Percentiles rank a stretch among this genome's conserved stretches.
Conservation (phyloP, 2,329 filamentous ascomycete genomes). For the Aspergillus fumigatiaffinis region DNA sequence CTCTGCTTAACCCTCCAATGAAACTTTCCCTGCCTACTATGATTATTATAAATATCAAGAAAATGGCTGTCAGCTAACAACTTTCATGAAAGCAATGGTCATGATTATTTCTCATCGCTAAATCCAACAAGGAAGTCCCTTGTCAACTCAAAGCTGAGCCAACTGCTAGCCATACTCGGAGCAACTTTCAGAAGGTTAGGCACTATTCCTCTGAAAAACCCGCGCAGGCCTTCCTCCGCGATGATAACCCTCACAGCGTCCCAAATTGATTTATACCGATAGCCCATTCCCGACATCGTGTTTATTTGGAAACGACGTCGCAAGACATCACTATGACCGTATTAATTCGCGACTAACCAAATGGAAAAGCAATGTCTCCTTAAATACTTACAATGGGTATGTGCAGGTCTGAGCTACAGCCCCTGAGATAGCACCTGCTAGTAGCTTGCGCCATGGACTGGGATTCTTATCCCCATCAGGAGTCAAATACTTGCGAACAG, state of each 20-base stretch:
- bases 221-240: slow-evolving; percentile 73
- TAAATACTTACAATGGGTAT: slow-evolving; percentile 80
- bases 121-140: slow-evolving; percentile 75
- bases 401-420: slow-evolving; percentile 96
- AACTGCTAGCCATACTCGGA: slow-evolving; percentile 97
- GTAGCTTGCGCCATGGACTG: slow-evolving; percentile 71
- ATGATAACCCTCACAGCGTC: slow-evolving; percentile 82
- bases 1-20: neutral
- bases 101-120: slow-evolving; percentile 22
- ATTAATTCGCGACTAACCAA: slow-evolving; percentile 5
- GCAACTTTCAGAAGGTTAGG: slow-evolving; percentile 96
- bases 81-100: neutral
- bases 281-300: slow-evolving; percentile 98
- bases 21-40: neutral
- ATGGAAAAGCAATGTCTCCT: neutral
- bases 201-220: slow-evolving; percentile 92
- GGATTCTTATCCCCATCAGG: slow-evolving; percentile 85
- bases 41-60: neutral
- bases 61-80: neutral
- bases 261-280: slow-evolving; percentile 82
- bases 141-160: slow-evolving; percentile 94
- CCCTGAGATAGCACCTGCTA: slow-evolving; percentile 89
- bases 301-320: slow-evolving; percentile 96
- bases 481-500: slow-evolving; percentile 76
- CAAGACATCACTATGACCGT: slow-evolving; percentile 68